Percentiles rank a stretch among this genome's conserved stretches.
Evolutionary conservation across 768 basidiomycete genomes (phyloP).

Genomic region (Mycena rosella): DNA sequence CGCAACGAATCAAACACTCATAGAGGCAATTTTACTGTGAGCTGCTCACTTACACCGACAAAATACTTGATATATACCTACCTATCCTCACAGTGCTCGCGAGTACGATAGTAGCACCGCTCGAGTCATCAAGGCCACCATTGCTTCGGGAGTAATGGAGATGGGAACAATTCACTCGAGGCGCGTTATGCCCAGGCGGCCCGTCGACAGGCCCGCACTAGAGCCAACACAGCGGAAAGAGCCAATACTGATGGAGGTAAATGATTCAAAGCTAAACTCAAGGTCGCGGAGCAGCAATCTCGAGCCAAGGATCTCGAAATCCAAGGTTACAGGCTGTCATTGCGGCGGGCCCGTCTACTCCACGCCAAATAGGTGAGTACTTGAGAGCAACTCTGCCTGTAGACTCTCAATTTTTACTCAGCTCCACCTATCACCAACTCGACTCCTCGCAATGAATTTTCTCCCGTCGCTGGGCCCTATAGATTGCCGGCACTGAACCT

Average conservation of each 20-base stretch:
- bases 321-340: not conserved
- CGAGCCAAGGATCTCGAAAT: not conserved
- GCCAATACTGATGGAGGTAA: not conserved
- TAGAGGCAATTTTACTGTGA: slow-evolving; percentile 12
- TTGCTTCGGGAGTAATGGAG: not conserved
- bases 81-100: not conserved
- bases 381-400: not conserved
- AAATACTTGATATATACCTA: not conserved
- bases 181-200: not conserved
- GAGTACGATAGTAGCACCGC: slow-evolving; percentile 11
- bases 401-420: not conserved
- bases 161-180: slow-evolving; percentile 8
- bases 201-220: not conserved
- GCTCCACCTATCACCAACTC: too few species aligned
- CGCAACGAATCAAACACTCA: not conserved
- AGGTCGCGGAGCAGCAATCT: not conserved
- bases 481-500: not conserved
- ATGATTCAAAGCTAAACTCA: not conserved
- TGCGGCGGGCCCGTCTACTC: not conserved
- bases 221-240: not conserved
- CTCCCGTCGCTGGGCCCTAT: not conserved
- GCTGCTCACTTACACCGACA: not conserved
- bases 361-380: not conserved
- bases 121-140: not conserved
- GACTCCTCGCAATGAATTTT: not conserved